These are phyloP conservation scores for Pleurotus tuoliensis DNA, from an alignment of 768 basidiomycete genomes.

Conservation along the genomic window DNA sequence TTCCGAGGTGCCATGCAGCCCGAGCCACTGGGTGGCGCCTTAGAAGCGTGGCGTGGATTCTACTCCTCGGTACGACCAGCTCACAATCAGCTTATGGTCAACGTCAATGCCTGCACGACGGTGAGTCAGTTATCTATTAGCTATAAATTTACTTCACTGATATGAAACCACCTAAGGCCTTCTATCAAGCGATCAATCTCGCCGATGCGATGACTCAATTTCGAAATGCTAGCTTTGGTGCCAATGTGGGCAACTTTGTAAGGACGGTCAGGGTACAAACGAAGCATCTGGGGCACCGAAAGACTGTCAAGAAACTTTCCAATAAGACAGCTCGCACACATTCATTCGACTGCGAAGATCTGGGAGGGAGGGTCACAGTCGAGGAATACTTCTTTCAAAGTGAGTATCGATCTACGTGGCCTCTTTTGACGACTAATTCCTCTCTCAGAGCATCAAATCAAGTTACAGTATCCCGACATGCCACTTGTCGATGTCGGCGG, in stretches of 20 bases:
- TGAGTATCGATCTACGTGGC: constrained; percentile 39
- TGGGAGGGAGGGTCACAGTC: constrained; percentile 50
- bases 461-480: constrained; percentile 43
- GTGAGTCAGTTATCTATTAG: constrained; percentile 31
- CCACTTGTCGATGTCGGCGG: constrained; percentile 60
- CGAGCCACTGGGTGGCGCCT: constrained; percentile 48
- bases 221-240: constrained; percentile 50
- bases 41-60: constrained; percentile 55
- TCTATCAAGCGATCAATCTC: constrained; percentile 61
- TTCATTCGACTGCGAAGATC: constrained; percentile 56
- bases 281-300: constrained; percentile 69
- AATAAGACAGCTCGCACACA: constrained; percentile 43
- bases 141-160: too few species aligned
- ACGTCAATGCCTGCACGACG: constrained; percentile 52
- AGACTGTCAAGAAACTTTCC: constrained; percentile 59
- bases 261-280: constrained; percentile 64
- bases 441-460: constrained; percentile 56
- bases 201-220: constrained; percentile 60
- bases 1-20: constrained; percentile 48
- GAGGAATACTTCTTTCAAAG: constrained; percentile 66
- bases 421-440: constrained; percentile 15
- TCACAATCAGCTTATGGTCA: constrained; percentile 58
- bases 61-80: constrained; percentile 58
- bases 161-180: constrained; percentile 39
- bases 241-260: constrained; percentile 56